Conservation (phyloP, 495 filamentous ascomycete genomes). For the Aspergillus ellipticus region DNA sequence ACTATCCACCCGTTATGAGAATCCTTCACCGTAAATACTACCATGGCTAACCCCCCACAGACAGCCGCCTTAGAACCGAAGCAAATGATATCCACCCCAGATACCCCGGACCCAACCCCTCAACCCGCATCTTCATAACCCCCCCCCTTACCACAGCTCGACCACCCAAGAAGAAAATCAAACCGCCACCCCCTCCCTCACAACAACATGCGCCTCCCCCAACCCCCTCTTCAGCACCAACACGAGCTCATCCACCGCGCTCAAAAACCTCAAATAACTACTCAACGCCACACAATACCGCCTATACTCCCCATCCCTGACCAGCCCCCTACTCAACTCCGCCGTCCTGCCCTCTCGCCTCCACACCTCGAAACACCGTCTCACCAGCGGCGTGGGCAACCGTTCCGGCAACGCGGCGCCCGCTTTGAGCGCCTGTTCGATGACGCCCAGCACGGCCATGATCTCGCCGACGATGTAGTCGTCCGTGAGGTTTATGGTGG, state of each 20-base stretch:
- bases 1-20: no score
- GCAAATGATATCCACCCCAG: no score
- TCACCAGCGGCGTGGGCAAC: conserved; percentile 33
- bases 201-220: conserved; percentile 35
- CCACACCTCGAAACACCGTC: conserved; percentile 30
- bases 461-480: conserved; percentile 32
- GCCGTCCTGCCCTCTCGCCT: conserved; percentile 11
- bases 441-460: conserved; percentile 32
- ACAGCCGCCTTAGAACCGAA: no score
- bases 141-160: no score
- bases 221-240: conserved; percentile 35
- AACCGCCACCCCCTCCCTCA: no score
- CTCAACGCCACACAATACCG: conserved; percentile 36
- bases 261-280: conserved; percentile 33
- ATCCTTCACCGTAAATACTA: no score
- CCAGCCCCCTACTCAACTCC: conserved; percentile 23
- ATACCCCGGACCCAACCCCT: no score
- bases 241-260: conserved; percentile 33
- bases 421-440: conserved; percentile 34
- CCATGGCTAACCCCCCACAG: no score
- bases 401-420: conserved; percentile 34
- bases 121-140: no score
- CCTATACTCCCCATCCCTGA: conserved; percentile 35
- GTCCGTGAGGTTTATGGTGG: conserved; percentile 24
- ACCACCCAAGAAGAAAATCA: no score